Percentiles rank a stretch among this genome's conserved stretches.
Conservation (phyloP, 164 flowering plant species). For the Magnolia changhungtana region DNA sequence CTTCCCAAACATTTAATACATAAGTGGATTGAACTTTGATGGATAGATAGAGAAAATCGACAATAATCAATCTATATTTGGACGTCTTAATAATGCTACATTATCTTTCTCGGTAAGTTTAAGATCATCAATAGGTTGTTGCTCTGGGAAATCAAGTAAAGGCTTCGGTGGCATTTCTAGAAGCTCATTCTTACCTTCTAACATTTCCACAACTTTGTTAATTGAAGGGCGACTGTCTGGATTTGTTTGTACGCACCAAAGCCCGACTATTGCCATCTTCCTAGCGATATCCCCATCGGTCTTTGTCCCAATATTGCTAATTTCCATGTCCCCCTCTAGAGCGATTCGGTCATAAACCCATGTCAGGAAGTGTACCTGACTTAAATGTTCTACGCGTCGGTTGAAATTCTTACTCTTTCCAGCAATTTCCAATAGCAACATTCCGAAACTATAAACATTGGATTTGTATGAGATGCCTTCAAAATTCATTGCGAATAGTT, state of each 20-base stretch:
- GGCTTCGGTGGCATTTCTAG: constrained; percentile 17
- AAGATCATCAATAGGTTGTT: neutral
- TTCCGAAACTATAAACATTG: constrained; percentile 15
- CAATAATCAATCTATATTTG: neutral
- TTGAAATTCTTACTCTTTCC: constrained; percentile 8
- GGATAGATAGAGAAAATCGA: neutral
- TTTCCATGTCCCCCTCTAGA: neutral
- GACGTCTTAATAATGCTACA: neutral
- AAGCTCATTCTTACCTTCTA: neutral
- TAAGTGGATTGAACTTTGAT: too few relatives aligned
- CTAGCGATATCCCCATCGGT: neutral
- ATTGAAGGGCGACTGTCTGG: constrained; percentile 10
- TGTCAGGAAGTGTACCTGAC: constrained; percentile 9
- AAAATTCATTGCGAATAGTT: constrained; percentile 4
- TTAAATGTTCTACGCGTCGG: neutral
- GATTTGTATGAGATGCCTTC: constrained; percentile 10
- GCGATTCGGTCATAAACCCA: constrained; percentile 11
- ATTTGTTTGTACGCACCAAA: constrained; percentile 17
- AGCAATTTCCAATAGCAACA: constrained; percentile 17
- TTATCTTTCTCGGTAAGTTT: constrained; percentile 2
- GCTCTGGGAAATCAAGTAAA: constrained; percentile 6
- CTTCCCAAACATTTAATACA: too few relatives aligned
- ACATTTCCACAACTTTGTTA: constrained; percentile 11
- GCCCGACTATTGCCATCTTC: constrained; percentile 12
- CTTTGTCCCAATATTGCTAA: neutral